Percentiles rank a stretch among this genome's conserved stretches.
Evolutionary conservation across 495 filamentous ascomycete species (phyloP).

Genomic region (Annulohypoxylon nitens): DNA sequence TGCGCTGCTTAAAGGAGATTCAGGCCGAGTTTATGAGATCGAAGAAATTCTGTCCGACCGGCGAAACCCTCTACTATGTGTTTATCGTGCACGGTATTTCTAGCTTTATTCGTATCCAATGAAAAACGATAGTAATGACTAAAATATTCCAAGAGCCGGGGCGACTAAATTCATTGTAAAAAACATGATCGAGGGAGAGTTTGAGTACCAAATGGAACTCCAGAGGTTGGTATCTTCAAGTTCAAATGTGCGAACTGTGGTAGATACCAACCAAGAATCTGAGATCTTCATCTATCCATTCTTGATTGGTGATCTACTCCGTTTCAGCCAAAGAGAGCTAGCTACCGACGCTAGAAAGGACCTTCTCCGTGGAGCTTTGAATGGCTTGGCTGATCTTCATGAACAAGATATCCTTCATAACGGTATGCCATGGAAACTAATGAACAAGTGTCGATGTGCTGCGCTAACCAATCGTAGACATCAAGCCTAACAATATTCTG

Average conservation of each 20-base stretch:
- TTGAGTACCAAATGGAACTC: not conserved
- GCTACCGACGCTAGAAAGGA: not conserved
- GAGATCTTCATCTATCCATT: conserved; percentile 2
- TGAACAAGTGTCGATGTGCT: not conserved
- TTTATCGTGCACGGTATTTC: conserved; percentile 1
- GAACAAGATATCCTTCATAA: conserved; percentile 1
- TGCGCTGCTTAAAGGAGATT: not conserved
- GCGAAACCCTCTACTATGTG: not conserved
- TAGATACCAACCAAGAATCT: not conserved
- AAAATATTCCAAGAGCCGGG: not conserved
- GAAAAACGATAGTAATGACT: not conserved
- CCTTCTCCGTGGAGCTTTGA: not conserved
- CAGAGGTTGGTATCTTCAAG: not conserved
- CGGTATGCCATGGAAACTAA: not conserved
- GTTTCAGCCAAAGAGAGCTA: not conserved
- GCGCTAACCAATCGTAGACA: not conserved
- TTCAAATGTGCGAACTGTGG: conserved; percentile 1
- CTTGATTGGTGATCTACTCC: not conserved
- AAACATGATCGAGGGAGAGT: not conserved
- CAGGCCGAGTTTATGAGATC: conserved; percentile 4
- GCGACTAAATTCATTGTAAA: not conserved
- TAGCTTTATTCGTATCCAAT: not conserved
- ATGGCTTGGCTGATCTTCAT: not conserved
- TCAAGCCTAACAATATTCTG: conserved; percentile 1
- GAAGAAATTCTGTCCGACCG: conserved; percentile 2